phyloP scores from a whole-genome alignment of 768 basidiomycete species.

The Chalciporus piperatus region DNA sequence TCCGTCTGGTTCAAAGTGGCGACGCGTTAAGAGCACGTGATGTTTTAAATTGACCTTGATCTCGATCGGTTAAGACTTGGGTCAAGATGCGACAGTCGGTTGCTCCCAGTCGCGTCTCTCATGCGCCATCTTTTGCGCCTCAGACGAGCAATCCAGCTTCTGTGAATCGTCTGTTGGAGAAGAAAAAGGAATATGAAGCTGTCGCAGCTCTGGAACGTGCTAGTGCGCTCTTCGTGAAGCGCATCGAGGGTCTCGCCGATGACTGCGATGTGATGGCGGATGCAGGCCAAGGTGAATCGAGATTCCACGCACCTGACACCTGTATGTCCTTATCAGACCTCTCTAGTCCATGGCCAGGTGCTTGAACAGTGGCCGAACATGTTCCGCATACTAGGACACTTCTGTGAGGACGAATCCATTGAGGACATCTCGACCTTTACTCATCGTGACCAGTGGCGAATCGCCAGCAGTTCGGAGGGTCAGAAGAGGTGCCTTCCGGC shows the following conservation, averaged over 20 bases:
- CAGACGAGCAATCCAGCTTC: conserved; percentile 48
- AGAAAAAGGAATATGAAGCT: conserved; percentile 80
- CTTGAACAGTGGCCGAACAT: conserved; percentile 80
- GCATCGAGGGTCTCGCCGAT: conserved; percentile 64
- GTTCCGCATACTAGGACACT: conserved; percentile 72
- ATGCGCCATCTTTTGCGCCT: conserved; percentile 36
- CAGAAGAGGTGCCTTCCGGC: conserved; percentile 19
- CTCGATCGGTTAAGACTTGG: too few relatives aligned
- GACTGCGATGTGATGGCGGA: conserved; percentile 78
- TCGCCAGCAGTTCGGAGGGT: conserved; percentile 34
- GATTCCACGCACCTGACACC: neutral
- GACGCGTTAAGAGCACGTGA: neutral
- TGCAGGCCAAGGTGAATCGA: conserved; percentile 59
- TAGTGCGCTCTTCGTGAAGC: conserved; percentile 59
- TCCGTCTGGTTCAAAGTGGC: neutral
- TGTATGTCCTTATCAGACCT: neutral
- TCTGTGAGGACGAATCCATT: conserved; percentile 47
- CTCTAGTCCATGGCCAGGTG: conserved; percentile 69
- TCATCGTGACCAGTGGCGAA: conserved; percentile 44
- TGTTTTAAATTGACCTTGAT: neutral
- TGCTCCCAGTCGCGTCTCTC: conserved; percentile 49
- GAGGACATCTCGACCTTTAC: neutral
- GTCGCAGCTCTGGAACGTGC: conserved; percentile 69
- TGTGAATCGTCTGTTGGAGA: conserved; percentile 58
- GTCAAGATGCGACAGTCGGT: conserved; percentile 54